Evolutionary conservation across 768 basidiomycete genomes (phyloP).

Genomic region (Leccinellum luteum): DNA sequence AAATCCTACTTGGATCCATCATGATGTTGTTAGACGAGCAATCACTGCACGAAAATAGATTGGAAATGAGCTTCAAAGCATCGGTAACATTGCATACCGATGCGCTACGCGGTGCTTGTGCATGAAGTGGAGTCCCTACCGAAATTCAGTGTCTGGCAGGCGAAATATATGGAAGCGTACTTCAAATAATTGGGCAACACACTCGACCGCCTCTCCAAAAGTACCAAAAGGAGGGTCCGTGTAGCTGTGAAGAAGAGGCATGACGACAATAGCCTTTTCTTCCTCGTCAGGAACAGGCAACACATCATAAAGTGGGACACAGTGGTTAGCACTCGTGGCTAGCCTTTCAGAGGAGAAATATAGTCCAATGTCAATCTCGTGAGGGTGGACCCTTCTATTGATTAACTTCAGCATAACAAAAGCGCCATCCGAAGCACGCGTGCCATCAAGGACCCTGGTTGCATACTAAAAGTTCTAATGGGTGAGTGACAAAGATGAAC

Average conservation of each 20-base stretch:
- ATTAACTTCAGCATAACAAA: slow-evolving; percentile 33
- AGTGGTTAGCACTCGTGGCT: slow-evolving; percentile 28
- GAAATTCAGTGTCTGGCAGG: not conserved
- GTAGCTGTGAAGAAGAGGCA: slow-evolving; percentile 34
- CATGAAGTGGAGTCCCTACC: not conserved
- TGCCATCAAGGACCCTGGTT: slow-evolving; percentile 27
- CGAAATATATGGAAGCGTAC: not conserved
- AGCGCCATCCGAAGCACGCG: slow-evolving; percentile 24
- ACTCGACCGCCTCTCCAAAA: not conserved
- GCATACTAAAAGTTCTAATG: slow-evolving; percentile 3
- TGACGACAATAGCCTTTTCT: slow-evolving; percentile 25
- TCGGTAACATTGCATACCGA: not conserved
- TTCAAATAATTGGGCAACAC: not conserved
- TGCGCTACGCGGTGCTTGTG: not conserved
- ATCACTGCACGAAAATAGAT: too few species aligned
- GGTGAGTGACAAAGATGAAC: slow-evolving; percentile 16
- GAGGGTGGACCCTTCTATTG: slow-evolving; percentile 9
- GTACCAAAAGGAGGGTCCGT: slow-evolving; percentile 4
- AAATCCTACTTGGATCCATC: not conserved
- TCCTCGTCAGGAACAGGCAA: slow-evolving; percentile 13
- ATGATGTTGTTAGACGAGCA: not conserved
- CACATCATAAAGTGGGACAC: slow-evolving; percentile 31
- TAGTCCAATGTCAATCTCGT: slow-evolving; percentile 32
- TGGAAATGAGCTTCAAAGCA: too few species aligned
- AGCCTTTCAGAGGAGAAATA: slow-evolving; percentile 9